Conservation (phyloP, 129 eudicot species). For the Oenanthe sinensis region DNA sequence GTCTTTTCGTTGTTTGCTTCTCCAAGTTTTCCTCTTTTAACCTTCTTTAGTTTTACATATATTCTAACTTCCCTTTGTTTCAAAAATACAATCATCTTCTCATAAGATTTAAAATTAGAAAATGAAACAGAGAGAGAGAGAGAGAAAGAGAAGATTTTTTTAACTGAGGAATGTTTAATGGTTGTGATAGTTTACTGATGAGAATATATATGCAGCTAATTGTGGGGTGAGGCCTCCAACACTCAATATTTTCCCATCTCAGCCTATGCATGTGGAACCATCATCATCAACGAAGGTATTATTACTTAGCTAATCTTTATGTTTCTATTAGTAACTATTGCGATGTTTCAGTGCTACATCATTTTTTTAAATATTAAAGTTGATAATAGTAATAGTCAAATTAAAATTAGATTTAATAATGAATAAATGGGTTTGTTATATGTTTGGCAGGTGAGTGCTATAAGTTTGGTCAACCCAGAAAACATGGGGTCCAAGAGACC, state of each 20-base stretch:
- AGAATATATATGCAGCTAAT: conserved; percentile 33
- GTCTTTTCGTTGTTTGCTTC: background rate
- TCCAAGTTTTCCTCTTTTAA: background rate
- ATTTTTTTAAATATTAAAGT: no score
- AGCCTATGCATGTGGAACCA: conserved; percentile 87
- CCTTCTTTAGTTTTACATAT: background rate
- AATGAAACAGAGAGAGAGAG: background rate
- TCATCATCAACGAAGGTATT: conserved; percentile 50
- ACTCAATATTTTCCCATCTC: conserved; percentile 88
- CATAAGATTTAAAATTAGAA: background rate
- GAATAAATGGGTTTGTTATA: conserved; percentile 14
- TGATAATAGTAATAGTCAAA: background rate
- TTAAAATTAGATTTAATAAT: background rate
- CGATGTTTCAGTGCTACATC: background rate
- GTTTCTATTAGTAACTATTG: background rate
- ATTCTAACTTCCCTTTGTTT: background rate
- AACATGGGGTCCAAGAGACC: conserved; percentile 55
- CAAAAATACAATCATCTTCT: background rate
- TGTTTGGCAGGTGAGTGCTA: conserved; percentile 54
- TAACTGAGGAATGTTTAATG: background rate
- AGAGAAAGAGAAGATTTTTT: background rate
- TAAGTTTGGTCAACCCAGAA: conserved; percentile 59
- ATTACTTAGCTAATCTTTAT: background rate
- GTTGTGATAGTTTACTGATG: background rate
- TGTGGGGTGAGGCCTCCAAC: conserved; percentile 79